Conservation (phyloP, 2,329 filamentous ascomycete genomes). For the Fusarium sp. region DNA sequence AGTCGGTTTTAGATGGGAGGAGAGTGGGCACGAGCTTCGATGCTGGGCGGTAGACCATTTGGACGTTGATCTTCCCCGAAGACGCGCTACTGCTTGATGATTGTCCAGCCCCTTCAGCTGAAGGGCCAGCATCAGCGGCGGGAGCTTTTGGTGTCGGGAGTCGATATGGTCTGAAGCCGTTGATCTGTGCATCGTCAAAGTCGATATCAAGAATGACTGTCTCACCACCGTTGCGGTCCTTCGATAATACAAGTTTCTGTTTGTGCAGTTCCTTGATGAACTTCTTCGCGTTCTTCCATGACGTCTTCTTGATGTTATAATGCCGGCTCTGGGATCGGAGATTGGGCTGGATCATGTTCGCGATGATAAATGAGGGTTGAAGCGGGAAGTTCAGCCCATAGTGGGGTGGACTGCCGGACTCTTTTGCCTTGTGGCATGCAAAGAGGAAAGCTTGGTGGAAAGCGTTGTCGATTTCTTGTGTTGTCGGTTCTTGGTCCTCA, state of each 20-base stretch:
- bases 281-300: constrained; percentile 41
- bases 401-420: constrained; percentile 18
- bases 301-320: constrained; percentile 42
- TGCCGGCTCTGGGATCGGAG: constrained; percentile 35
- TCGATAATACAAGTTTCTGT: constrained; percentile 17
- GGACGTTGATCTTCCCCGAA: constrained; percentile 18
- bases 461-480: constrained; percentile 31
- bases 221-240: constrained; percentile 40
- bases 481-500: constrained; percentile 36
- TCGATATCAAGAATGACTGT: constrained; percentile 40
- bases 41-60: constrained; percentile 33
- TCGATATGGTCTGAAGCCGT: constrained; percentile 33
- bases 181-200: constrained; percentile 33
- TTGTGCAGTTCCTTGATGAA: constrained; percentile 42
- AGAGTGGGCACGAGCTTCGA: constrained; percentile 37
- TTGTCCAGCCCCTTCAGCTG: neutral
- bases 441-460: constrained; percentile 40
- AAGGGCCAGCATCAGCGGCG: neutral
- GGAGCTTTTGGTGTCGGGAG: constrained; percentile 23
- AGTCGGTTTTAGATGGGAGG: constrained; percentile 39
- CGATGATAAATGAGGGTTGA: constrained; percentile 39
- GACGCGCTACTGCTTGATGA: constrained; percentile 14
- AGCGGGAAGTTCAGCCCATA: constrained; percentile 38
- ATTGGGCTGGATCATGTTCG: constrained; percentile 40
- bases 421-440: constrained; percentile 34